Conservation (phyloP, 2,329 filamentous ascomycete genomes). For the Xylariaceae sp. region DNA sequence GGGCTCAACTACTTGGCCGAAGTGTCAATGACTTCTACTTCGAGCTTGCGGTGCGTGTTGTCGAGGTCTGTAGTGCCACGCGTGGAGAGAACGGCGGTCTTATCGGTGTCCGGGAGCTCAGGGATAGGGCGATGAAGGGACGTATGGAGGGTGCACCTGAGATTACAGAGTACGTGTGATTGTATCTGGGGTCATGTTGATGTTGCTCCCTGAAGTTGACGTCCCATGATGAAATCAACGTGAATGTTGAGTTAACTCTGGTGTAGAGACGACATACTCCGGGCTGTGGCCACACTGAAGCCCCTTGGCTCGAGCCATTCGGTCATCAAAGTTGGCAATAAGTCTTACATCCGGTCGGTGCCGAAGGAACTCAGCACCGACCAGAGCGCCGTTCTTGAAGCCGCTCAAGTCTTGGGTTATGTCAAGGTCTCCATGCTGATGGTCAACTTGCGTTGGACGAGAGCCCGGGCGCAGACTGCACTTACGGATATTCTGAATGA, state of each 20-base stretch:
- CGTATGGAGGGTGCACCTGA: constrained; percentile 71
- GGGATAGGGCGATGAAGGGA: constrained; percentile 66
- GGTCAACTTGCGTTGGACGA: constrained; percentile 80
- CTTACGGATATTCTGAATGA: constrained; percentile 85
- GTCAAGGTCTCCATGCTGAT: constrained; percentile 86
- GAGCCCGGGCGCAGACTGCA: constrained; percentile 78
- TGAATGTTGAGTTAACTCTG: constrained; percentile 10
- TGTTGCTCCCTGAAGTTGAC: neutral
- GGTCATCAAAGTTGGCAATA: constrained; percentile 75
- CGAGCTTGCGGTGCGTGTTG: constrained; percentile 89
- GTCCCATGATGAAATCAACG: neutral
- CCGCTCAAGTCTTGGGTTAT: constrained; percentile 81
- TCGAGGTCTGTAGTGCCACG: constrained; percentile 85
- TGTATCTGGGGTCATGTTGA: neutral
- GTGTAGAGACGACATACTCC: constrained; percentile 76
- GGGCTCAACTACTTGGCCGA: constrained; percentile 86
- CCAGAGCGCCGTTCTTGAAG: constrained; percentile 87
- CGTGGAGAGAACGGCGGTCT: constrained; percentile 88
- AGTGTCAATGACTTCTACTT: constrained; percentile 99
- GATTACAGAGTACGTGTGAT: constrained; percentile 63
- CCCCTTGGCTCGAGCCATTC: constrained; percentile 86
- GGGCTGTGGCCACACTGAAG: constrained; percentile 79
- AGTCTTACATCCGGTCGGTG: constrained; percentile 83
- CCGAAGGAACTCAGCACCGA: constrained; percentile 94
- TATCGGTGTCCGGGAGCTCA: constrained; percentile 76